phyloP scores from a whole-genome alignment of 1,284 basidiomycete genomes.

The Neonothopanus nambi region DNA sequence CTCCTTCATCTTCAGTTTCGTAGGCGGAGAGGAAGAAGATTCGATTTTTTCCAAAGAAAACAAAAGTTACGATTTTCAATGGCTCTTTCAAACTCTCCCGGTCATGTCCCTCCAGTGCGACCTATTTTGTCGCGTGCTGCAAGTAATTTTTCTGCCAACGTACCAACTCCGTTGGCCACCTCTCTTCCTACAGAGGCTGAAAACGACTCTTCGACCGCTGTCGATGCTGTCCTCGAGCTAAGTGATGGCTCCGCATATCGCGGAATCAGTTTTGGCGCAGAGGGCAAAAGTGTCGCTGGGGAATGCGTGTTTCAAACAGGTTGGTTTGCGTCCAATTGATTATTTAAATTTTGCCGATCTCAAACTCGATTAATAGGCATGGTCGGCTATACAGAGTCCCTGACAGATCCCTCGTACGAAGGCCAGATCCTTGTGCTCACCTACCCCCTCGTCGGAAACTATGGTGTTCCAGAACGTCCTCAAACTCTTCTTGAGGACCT shows the following conservation, averaged over 20 bases:
- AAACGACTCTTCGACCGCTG: conserved; percentile 24
- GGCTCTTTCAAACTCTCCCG: conserved; percentile 22
- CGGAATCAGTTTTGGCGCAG: conserved; percentile 93
- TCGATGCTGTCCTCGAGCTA: conserved; percentile 83
- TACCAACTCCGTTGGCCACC: conserved; percentile 40
- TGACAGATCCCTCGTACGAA: conserved; percentile 98
- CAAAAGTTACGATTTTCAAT: conserved; percentile 1
- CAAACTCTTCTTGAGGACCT: conserved; percentile 58
- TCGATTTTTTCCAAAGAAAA: neutral
- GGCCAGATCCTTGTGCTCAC: conserved; percentile 98
- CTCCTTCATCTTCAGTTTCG: neutral
- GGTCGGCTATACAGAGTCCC: conserved; percentile 98
- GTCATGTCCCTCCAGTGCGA: conserved; percentile 19
- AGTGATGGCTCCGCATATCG: conserved; percentile 88
- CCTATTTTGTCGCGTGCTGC: conserved; percentile 49
- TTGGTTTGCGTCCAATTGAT: conserved; percentile 44
- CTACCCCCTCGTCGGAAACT: conserved; percentile 97
- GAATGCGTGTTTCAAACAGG: conserved; percentile 99
- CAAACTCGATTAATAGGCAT: conserved; percentile 63
- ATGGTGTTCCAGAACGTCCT: conserved; percentile 90
- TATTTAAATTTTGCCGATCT: conserved; percentile 7
- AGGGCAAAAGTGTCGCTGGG: conserved; percentile 89
- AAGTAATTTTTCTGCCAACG: conserved; percentile 36
- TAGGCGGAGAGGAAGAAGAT: conserved; percentile 10
- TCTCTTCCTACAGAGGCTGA: conserved; percentile 38